Percentiles rank a stretch among this genome's conserved stretches.
These are phyloP conservation scores for Anthoceros angustus DNA, from an alignment of 225 moss, liverwort and hornwort genomes.

Conservation along the genomic window DNA sequence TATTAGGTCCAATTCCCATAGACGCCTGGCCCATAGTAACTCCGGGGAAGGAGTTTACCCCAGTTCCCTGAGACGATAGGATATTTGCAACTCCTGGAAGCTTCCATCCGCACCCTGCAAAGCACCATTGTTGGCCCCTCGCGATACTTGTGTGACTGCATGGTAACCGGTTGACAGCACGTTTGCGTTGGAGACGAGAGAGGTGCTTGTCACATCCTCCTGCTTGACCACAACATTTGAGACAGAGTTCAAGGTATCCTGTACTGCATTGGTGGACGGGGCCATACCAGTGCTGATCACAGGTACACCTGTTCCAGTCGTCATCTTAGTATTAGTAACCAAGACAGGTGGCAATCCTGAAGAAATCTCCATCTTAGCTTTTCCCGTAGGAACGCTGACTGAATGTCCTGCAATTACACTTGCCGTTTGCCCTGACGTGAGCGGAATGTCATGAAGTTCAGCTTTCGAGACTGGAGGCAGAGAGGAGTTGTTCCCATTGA, in stretches of 20 bases:
- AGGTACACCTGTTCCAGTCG: not conserved
- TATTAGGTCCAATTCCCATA: conserved; percentile 26
- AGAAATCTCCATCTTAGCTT: not conserved
- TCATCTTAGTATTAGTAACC: not conserved
- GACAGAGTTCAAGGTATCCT: not conserved
- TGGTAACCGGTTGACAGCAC: conserved; percentile 18
- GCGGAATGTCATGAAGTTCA: not conserved
- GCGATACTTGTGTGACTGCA: conserved; percentile 9
- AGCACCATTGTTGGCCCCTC: conserved; percentile 37
- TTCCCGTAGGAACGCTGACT: not conserved
- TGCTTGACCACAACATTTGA: not conserved
- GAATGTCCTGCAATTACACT: not conserved
- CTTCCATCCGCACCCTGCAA: conserved; percentile 13
- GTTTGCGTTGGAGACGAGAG: conserved; percentile 32
- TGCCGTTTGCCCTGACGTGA: not conserved
- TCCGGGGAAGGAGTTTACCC: conserved; percentile 35
- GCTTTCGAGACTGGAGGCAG: not conserved
- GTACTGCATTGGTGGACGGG: not conserved
- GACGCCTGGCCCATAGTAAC: conserved; percentile 34
- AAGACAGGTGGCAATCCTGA: not conserved
- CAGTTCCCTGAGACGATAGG: conserved; percentile 13
- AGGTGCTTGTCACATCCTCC: conserved; percentile 8
- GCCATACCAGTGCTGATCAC: not conserved
- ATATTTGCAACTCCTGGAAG: not conserved
- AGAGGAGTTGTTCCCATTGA: conserved; percentile 17